These are phyloP conservation scores for Barbatosphaeria neglecta DNA, from an alignment of 495 filamentous ascomycete genomes.

Conservation along the genomic window DNA sequence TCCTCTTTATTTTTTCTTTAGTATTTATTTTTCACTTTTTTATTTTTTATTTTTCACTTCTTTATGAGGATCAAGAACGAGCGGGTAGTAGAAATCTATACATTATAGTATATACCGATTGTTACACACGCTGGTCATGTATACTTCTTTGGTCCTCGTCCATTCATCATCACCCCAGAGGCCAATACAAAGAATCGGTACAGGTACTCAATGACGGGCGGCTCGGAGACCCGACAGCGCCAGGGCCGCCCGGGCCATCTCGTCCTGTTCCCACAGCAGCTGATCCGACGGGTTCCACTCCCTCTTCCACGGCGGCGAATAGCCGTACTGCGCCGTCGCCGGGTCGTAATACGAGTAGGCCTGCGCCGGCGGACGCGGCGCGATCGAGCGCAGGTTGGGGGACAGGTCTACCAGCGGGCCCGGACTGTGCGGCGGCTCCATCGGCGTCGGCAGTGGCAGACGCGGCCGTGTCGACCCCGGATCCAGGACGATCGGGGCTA, in stretches of 20 bases:
- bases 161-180: too few relatives aligned
- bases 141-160: too few relatives aligned
- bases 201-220: not conserved
- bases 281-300: not conserved
- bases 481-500: not conserved
- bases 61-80: too few relatives aligned
- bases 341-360: conserved; percentile 11
- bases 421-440: not conserved
- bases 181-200: too few relatives aligned
- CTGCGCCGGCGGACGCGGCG: not conserved
- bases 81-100: too few relatives aligned
- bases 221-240: not conserved
- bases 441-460: not conserved
- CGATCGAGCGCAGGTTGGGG: not conserved
- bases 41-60: too few relatives aligned
- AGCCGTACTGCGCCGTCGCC: conserved; percentile 1
- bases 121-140: too few relatives aligned
- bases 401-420: not conserved
- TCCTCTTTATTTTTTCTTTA: too few relatives aligned
- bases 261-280: not conserved
- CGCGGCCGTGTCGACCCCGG: not conserved
- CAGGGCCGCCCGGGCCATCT: not conserved
- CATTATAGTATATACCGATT: too few relatives aligned
- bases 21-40: too few relatives aligned
- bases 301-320: conserved; percentile 5